Evolutionary conservation across 2,329 filamentous ascomycete species (phyloP).

Genomic region (Botrytis galanthina): DNA sequence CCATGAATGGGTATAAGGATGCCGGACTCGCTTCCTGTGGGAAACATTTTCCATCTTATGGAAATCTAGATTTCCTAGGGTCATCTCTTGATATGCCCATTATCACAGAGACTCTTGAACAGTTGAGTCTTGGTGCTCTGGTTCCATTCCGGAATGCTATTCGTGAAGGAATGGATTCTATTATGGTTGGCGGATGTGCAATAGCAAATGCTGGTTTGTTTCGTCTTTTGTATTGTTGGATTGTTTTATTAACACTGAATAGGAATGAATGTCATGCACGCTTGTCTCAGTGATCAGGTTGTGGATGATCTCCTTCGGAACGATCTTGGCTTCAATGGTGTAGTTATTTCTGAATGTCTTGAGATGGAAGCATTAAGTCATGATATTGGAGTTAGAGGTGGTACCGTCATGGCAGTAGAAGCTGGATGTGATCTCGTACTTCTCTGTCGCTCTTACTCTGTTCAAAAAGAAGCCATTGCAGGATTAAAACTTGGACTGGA

Average conservation of each 20-base stretch:
- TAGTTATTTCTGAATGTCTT: constrained; percentile 91
- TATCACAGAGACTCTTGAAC: constrained; percentile 91
- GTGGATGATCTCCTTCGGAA: constrained; percentile 86
- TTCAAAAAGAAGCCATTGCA: constrained; percentile 88
- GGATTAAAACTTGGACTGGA: constrained; percentile 86
- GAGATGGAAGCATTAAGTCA: constrained; percentile 96
- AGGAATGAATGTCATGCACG: constrained; percentile 92
- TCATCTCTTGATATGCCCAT: constrained; percentile 91
- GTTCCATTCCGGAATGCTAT: constrained; percentile 92
- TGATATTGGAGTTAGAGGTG: constrained; percentile 94
- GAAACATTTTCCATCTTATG: constrained; percentile 96
- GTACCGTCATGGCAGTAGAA: constrained; percentile 95
- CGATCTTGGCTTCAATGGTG: constrained; percentile 84
- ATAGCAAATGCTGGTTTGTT: constrained; percentile 64
- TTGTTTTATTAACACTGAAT: constrained; percentile 40
- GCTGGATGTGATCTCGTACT: constrained; percentile 91
- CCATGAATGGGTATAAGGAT: constrained; percentile 89
- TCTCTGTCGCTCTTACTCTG: constrained; percentile 81
- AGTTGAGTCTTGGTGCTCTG: constrained; percentile 85
- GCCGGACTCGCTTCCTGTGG: constrained; percentile 86
- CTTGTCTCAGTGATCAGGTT: constrained; percentile 93
- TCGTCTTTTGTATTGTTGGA: neutral
- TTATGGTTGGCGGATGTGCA: constrained; percentile 93
- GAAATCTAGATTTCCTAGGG: constrained; percentile 89
- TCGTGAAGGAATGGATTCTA: constrained; percentile 79